Evolutionary conservation across 441 rosid species (phyloP), one percentile per base, ranked within the genome.

Genomic region (Bocquillonia castaneifolia): DNA sequence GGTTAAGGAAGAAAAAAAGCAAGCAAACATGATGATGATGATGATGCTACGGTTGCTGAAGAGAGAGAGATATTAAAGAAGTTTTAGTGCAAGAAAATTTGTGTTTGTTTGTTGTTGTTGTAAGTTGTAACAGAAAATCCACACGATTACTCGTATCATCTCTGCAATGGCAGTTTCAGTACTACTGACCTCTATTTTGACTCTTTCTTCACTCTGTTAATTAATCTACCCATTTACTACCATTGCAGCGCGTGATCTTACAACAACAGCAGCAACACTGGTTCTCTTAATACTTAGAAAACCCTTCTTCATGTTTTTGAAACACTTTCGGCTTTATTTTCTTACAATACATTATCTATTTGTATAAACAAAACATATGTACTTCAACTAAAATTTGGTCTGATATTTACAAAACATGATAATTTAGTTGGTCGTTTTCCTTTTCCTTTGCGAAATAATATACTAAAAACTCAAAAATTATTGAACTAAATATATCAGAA

Each of bases 131-230:
- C 76, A 59, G 74, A 69, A 64, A 70, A 75, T 39, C 70, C 79
- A 63, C 77, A 79, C 78, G 75, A 45, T 45, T 51, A 63, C 68
- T 72, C 74, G 34, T n/a, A n/a, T 68, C 68, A 23, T 66, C 63
- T 65, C 50, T 42, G 42, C 63, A n/a, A 42, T 17, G 63, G 71
- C 77, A 66, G 84, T 73, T 79, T 77, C 74, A 65, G 28, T 52
- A 32, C 68, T 45, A 44, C 66, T 59, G 72, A 63, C 76, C 78
- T 67, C 76, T 61, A 70, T 32, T 77, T 77, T 72, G 74, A 74
- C 79, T 61, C 76, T 64, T 74, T 70, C 84, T 65, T 39, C 54
- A 14, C 63, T 26, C 20, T 18, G 8, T 18, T 17, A 50, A 18
- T 18, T 17, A 50, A 10, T 8, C 17, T 28, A 50, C 26, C 54